Evolutionary conservation across 1,284 basidiomycete genomes (phyloP).

Genomic region (Inonotus obliquus): DNA sequence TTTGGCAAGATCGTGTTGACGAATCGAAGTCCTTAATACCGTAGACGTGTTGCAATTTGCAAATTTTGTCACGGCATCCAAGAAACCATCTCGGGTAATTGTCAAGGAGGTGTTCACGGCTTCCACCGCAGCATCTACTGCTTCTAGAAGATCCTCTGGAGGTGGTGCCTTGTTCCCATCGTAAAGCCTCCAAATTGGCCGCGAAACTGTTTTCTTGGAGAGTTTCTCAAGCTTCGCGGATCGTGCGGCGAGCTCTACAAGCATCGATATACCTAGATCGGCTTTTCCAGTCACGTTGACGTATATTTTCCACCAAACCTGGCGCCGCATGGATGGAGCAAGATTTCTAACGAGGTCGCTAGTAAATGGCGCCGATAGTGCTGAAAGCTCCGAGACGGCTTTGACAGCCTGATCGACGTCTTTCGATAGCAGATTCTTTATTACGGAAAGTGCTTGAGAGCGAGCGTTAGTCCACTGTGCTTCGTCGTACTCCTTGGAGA

Average conservation of each 20-base stretch:
- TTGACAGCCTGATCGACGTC: conserved; percentile 22
- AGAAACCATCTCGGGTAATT: conserved; percentile 57
- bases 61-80: conserved; percentile 55
- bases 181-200: conserved; percentile 31
- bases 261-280: conserved; percentile 46
- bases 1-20: conserved; percentile 46
- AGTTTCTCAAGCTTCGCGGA: conserved; percentile 67
- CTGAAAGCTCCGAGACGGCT: conserved; percentile 42
- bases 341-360: conserved; percentile 36
- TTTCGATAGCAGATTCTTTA: conserved; percentile 11
- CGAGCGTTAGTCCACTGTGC: conserved; percentile 19
- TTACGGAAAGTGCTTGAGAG: conserved; percentile 3
- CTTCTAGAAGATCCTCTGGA: conserved; percentile 12
- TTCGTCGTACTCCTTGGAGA: conserved; percentile 22
- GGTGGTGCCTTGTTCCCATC: conserved; percentile 19
- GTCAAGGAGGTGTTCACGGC: conserved; percentile 56
- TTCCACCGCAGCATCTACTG: conserved; percentile 32
- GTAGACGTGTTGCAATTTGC: conserved; percentile 52
- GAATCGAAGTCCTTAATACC: conserved; percentile 48
- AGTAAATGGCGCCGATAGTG: conserved; percentile 40
- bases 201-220: conserved; percentile 43
- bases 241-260: conserved; percentile 54
- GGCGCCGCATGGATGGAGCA: conserved; percentile 44
- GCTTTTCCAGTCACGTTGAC: conserved; percentile 54
- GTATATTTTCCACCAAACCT: conserved; percentile 69